A percentile compares a stretch with the other conserved stretches of the same genome.
phyloP scores from a whole-genome alignment of 805 yeast species.

The Metschnikowia anglica region DNA sequence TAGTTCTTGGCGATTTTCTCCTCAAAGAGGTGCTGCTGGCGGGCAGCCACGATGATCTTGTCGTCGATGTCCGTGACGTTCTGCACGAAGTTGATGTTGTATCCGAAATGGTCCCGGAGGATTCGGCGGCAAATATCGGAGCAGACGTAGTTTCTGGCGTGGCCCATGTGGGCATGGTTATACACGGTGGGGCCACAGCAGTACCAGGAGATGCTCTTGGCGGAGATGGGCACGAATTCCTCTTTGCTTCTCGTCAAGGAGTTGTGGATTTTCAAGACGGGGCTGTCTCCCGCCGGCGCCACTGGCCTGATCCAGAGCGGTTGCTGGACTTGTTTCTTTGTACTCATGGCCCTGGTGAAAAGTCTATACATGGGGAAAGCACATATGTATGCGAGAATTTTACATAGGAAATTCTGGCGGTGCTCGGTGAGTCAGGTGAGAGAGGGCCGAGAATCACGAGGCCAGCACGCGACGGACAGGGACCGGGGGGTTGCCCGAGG shows the following conservation, averaged over 20 bases:
- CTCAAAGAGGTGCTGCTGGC: conserved; percentile 81
- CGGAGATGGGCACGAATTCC: conserved; percentile 67
- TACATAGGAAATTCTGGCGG: conserved; percentile 1
- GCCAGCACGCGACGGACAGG: no score
- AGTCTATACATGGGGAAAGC: conserved; percentile 7
- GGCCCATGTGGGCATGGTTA: conserved; percentile 97
- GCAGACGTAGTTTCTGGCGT: conserved; percentile 94
- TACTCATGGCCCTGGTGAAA: conserved; percentile 19
- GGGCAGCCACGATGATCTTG: conserved; percentile 90
- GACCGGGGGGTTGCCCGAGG: no score
- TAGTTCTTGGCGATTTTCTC: conserved; percentile 42
- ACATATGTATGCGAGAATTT: conserved; percentile 8
- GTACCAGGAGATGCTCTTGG: conserved; percentile 83
- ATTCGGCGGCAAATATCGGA: conserved; percentile 91
- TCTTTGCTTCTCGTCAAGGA: conserved; percentile 80
- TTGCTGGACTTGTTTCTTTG: conserved; percentile 35
- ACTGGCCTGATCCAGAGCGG: conserved; percentile 36
- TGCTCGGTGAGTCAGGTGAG: conserved; percentile 6
- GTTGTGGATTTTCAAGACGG: conserved; percentile 66
- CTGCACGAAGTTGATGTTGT: conserved; percentile 83
- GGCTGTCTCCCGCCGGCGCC: conserved; percentile 20
- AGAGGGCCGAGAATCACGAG: background rate
- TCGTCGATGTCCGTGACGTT: conserved; percentile 99
- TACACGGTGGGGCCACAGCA: conserved; percentile 99
- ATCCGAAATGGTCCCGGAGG: conserved; percentile 87